Percentiles rank a stretch among this genome's conserved stretches.
Evolutionary conservation across 106 monocot genomes (phyloP).

Genomic region (Dendrobium chrysotoxum): DNA sequence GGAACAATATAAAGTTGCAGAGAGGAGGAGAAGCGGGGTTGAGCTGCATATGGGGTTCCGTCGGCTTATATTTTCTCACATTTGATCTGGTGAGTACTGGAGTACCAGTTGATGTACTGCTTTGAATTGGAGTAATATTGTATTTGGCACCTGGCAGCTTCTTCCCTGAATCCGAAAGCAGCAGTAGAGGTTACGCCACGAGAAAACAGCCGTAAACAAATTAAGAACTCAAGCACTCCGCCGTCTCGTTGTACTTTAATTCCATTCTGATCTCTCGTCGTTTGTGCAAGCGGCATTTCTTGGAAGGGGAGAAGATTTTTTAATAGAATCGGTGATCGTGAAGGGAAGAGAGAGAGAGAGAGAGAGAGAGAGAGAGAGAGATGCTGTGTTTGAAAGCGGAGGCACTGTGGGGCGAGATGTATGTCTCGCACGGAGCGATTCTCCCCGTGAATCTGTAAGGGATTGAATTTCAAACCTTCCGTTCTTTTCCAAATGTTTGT

Average conservation of each 20-base stretch:
- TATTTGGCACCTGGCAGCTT: neutral
- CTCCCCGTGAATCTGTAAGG: constrained; percentile 22
- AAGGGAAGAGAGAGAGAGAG: neutral
- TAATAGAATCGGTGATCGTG: neutral
- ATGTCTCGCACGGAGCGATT: constrained; percentile 17
- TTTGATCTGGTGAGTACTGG: neutral
- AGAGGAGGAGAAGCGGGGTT: too few species aligned
- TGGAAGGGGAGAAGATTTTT: neutral
- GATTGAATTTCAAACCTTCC: neutral
- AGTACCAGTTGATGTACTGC: neutral
- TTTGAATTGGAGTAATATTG: neutral
- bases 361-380: neutral
- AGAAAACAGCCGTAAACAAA: neutral
- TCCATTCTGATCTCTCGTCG: constrained; percentile 4
- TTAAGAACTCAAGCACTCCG: neutral
- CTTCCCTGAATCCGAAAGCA: neutral
- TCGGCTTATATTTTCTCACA: neutral
- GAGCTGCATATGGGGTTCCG: too few species aligned
- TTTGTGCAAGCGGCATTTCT: neutral
- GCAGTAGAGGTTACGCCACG: neutral
- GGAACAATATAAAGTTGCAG: too few species aligned
- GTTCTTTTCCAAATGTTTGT: neutral
- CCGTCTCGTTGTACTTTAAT: neutral
- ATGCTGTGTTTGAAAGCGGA: constrained; percentile 42
- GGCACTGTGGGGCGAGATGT: constrained; percentile 16